Evolutionary conservation across 495 filamentous ascomycete species (phyloP), one percentile per base, ranked within the genome.

Genomic region (Neurospora sp.): DNA sequence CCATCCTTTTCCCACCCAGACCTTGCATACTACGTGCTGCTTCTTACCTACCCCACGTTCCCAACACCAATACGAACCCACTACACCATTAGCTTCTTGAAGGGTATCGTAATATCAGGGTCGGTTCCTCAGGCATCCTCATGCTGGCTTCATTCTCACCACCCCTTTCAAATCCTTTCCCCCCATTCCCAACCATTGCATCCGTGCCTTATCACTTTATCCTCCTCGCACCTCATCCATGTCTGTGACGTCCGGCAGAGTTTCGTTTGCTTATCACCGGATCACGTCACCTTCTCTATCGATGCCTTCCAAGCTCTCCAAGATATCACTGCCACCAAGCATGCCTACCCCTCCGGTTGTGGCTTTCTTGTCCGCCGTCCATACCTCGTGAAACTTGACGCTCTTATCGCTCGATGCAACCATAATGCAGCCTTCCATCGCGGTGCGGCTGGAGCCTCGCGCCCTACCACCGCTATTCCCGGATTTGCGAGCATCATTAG

Each of bases 351-450:
- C 86, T 22, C 85, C 84, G 4, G 86, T 81, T 3, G 85, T 86
- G 5, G 83, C 83, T 80, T 88, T 91, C 74, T 84, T 86, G 12
- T 87, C 84, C 16, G 90, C 89, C 16, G 85, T 85, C 96, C 94
- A 98, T 12, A 99, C 89, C 81, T 98, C 94, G 80, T 99, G 95
- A 75, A 98, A 99, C 81, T 96, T 94, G 79, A 99, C 92, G 76
- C 90, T 96, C 79, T 93, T 91, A 82, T 98, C 96, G 76, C 94
- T 97, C 37, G 93, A 93, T 39, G 95, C 96, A 70, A 99, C 91
- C 42, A 97, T 92, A 74, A 99, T 92, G 79, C 95, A 98, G 9
- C 94, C 95, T 78, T 97, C 94, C 75, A 91, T 87, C n/a, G 85
- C 83, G 1, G 89, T 91, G 40, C 92, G 86, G 70, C 81, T 86